Evolutionary conservation across 768 basidiomycete species (phyloP), one percentile per base, ranked within the genome.

Genomic region (Trametes sanguinea): DNA sequence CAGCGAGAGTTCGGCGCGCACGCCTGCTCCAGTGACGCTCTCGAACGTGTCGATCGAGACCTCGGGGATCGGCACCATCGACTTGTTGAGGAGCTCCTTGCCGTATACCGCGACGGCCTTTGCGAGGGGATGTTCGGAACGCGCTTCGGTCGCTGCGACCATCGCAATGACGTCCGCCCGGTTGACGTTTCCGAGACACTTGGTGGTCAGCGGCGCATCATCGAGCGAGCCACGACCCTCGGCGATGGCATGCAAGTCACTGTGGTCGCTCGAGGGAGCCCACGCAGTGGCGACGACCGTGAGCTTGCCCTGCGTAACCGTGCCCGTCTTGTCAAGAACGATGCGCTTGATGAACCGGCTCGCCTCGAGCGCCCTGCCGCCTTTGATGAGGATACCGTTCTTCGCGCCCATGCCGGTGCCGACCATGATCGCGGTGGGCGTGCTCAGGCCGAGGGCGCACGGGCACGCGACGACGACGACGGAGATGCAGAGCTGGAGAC

Each of bases 401-500:
- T 90, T 84, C 8, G 97, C 97, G 1, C 97, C 97, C 59, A 98
- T 87, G 1, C 97, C 97, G 0, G 96, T 98, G 16, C 97, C 97
- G 35, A 98, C 97, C 97, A 98, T 98, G 76, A 98, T 94, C 2
- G 96, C 97, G 0, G 97, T 98, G 1, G 97, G 97, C 0, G 96
- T 98, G 57, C 92, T 93, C 61, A 98, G 82, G 4, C 96, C 97
- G 37, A 99, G 83, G 0, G 97, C 96, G 72, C 97, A 99, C 0
- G 97, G 97, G 74, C 97, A 99, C 22, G 97, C 96, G 54, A 99
- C 95, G 51, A 99, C 97, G 61, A 99, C 85, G 64, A 98, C 97
- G 43, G 92, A 95, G 71, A 98, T 99, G 74, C 96, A 98, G 70
- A 99, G 87, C 77, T 96, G 94, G 50, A 99, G 79, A 72, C 95